Conservation (phyloP, 108 stramenopile genomes). For the Cylindrotheca fusiformis region DNA sequence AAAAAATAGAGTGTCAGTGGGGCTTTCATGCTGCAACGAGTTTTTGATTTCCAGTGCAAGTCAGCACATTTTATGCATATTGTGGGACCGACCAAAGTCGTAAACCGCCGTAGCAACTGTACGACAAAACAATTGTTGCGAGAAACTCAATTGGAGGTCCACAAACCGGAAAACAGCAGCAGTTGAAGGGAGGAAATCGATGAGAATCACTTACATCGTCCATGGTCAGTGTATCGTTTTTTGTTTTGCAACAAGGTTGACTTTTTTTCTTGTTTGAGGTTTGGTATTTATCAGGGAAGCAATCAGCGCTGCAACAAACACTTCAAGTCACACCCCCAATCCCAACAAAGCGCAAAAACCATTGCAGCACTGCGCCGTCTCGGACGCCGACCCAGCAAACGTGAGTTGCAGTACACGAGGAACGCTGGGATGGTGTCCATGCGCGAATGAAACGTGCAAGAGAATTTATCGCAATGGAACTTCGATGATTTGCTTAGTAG, state of each 20-base stretch:
- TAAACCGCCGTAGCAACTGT: not conserved
- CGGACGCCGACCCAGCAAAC: not conserved
- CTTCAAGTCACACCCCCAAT: not conserved
- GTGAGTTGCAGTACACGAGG: not conserved
- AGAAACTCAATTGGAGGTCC: not conserved
- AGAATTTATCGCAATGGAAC: too few relatives aligned
- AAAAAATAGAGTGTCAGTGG: not conserved
- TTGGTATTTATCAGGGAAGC: not conserved
- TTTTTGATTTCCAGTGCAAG: constrained; percentile 1
- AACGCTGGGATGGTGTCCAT: not conserved
- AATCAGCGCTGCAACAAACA: not conserved
- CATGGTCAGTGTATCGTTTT: constrained; percentile 13
- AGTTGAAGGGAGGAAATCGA: not conserved
- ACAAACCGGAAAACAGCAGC: not conserved
- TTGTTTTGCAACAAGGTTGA: not conserved
- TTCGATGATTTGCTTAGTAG: too few relatives aligned
- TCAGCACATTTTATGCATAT: too few relatives aligned
- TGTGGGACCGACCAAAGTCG: constrained; percentile 4
- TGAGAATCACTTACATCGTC: constrained; percentile 23
- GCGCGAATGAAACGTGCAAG: constrained; percentile 1
- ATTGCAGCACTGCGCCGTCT: not conserved
- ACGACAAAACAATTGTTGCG: constrained; percentile 6
- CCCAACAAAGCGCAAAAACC: not conserved
- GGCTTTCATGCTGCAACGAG: not conserved
- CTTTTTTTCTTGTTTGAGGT: constrained; percentile 1